phyloP scores from a whole-genome alignment of 169 alveolate genomes.

The Eimeria praecox region DNA sequence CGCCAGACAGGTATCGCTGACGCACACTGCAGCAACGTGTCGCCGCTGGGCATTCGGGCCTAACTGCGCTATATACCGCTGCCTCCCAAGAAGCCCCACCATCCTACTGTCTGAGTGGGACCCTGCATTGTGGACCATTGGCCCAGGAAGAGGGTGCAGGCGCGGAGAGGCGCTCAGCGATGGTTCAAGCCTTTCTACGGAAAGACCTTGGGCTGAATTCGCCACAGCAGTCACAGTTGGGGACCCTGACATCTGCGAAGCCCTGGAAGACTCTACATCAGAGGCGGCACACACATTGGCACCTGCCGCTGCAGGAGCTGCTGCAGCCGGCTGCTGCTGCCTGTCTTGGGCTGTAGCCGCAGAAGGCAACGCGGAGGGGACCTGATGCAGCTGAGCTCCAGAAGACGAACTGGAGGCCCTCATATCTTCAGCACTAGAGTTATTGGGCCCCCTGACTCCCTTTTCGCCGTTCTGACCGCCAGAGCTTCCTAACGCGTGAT shows the following conservation, averaged over 20 bases:
- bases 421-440: background rate
- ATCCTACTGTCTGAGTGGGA: constrained; percentile 19
- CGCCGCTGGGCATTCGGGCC: constrained; percentile 82
- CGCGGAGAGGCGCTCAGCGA: constrained; percentile 25
- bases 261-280: constrained; percentile 30
- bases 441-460: background rate
- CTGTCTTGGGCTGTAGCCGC: background rate
- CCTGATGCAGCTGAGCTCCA: background rate
- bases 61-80: constrained; percentile 61
- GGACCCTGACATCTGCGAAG: background rate
- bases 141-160: constrained; percentile 36
- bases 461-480: background rate
- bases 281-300: background rate
- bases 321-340: background rate
- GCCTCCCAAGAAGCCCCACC: constrained; percentile 80
- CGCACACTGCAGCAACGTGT: constrained; percentile 79
- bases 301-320: background rate
- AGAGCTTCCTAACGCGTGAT: background rate
- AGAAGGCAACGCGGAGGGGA: background rate
- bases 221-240: background rate
- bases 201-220: background rate
- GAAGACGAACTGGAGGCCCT: background rate
- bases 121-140: constrained; percentile 11
- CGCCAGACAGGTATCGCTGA: constrained; percentile 70
- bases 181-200: background rate